Base-by-base conservation (phyloP, 306 rosid genomes). In the Gynostemma pentaphyllum region DNA sequence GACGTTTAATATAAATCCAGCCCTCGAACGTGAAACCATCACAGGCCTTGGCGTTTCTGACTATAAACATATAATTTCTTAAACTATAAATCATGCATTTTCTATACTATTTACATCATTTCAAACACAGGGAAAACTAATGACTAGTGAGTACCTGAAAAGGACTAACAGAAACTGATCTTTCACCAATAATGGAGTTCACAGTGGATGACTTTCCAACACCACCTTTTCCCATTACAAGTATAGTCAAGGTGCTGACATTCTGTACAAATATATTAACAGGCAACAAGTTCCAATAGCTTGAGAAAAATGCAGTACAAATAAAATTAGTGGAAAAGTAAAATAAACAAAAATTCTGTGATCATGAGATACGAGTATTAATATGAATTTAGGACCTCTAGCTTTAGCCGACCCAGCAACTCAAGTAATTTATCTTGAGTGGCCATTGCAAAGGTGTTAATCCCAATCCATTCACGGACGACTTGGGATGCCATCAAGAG, bases 141-240 rank as follows among this genome's bases (percentile, higher is more conserved):
- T 24, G 1, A n/a, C 8, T 61, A 24, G 41, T 7, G 21, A 34
- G 56, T 61, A 92, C 96, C 96, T 88, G 96, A 80, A 92, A 92
- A 44, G 99, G 92, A 76, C 86, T 88, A 24, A 92, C 86, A 27
- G 95, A 40, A 62, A 92, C 95, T 0, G 81, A 88, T 66, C 88
- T 88, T 81, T 92, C 99, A 30, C 99, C 96, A 26, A 88, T 74
- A 49, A 92, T 77, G 14, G 99, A 92, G 77, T 92, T 92, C 64
- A 92, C 94, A 2, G 92, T 88, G 52, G 99, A 92, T 13, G 99
- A 92, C 55, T 92, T 92, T 68, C 99, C 95, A 72, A 88, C 99
- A 56, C 96, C 99, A 15, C 96, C 87, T 81, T 92, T 92, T 21
- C 99, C 99, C 90, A 92, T 88, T 65, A 92, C 99, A 76, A 92